These are phyloP conservation scores for Paramyrothecium sp. DNA, from an alignment of 2,329 filamentous ascomycete genomes.

Conservation along the genomic window DNA sequence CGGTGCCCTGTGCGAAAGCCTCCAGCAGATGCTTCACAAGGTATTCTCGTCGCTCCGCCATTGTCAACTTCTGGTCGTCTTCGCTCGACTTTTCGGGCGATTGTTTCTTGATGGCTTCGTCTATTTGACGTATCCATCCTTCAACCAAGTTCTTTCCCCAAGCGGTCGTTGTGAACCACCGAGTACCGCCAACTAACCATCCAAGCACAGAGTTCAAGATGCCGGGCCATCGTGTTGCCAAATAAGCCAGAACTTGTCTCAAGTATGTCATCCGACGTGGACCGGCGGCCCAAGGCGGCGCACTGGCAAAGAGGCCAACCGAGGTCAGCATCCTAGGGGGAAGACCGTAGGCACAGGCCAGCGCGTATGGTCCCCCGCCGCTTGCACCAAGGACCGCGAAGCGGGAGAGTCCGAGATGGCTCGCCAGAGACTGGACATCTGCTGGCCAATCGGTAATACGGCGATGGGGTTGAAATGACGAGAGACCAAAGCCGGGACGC, in stretches of 20 bases:
- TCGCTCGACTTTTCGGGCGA: slow-evolving; percentile 2
- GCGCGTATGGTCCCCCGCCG: slow-evolving; percentile 33
- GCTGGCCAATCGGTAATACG: slow-evolving; percentile 29
- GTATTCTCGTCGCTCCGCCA: slow-evolving; percentile 20
- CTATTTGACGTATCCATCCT: not conserved
- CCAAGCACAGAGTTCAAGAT: slow-evolving; percentile 13
- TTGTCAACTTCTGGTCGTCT: slow-evolving; percentile 3
- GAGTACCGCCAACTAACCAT: not conserved
- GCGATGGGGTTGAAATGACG: slow-evolving; percentile 29
- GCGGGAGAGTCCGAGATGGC: slow-evolving; percentile 14
- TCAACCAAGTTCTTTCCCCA: not conserved
- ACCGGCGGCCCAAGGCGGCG: slow-evolving; percentile 31
- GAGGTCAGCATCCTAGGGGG: slow-evolving; percentile 25
- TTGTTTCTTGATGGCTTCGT: slow-evolving; percentile 6
- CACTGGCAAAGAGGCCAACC: slow-evolving; percentile 34
- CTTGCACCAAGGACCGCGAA: slow-evolving; percentile 33
- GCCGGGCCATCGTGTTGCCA: slow-evolving; percentile 20
- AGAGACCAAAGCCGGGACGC: slow-evolving; percentile 41
- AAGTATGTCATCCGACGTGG: slow-evolving; percentile 22
- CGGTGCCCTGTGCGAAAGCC: slow-evolving; percentile 24
- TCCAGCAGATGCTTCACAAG: slow-evolving; percentile 25
- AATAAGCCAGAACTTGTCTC: slow-evolving; percentile 13
- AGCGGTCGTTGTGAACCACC: not conserved
- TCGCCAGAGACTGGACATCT: slow-evolving; percentile 29
- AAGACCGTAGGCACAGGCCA: slow-evolving; percentile 30